Evolutionary conservation across 495 filamentous ascomycete species (phyloP), one percentile per base, ranked within the genome.

Genomic region (Cryomyces minteri): DNA sequence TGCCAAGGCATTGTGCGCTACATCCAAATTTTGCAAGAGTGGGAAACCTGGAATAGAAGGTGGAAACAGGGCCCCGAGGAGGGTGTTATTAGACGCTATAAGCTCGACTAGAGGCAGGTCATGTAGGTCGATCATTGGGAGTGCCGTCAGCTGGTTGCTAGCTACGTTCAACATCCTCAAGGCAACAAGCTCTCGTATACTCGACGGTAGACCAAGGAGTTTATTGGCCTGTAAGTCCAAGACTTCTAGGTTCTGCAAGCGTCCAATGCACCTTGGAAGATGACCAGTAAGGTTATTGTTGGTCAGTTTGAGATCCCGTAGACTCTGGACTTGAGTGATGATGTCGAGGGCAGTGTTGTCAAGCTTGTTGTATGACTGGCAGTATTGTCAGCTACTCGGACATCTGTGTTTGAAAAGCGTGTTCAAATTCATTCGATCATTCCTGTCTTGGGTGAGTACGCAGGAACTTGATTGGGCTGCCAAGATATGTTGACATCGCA

Each of bases 201-300:
- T 69, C 11, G 70, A 56, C 0, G 90, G 82, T n/a, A 99, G 64
- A 2, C 66, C 63, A n/a, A 78, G 78, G 18, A 99, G 68, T 40
- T 71, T 71, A 59, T 99, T 99, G 11, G 73, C 70, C 43, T 82
- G 81, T 0, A 99, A 48, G 49, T 95, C 88, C 9, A 96, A 66
- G 34, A 72, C 65, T 53, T 95, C 87, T 5, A 99, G 65, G 25
- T 77, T 72, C 31, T 54, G 55, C 40, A 96, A 62, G 31, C 66
- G 67, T 14, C 66, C 56, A 39, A 93, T 67, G 32, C 63, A 62
- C 2, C 67, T 44, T 46, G 74, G 64, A 5, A 95, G 61, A 4
- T 66, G 54, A 5, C 84, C 87, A 36, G 75, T 63, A 5, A 99
- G 57, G 6, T 69, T 62, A 51, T 96, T 96, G 30, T 84, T 79